Evolutionary conservation across 805 yeast species (phyloP), one percentile per base, ranked within the genome.

Genomic region (Teunomyces lycoperdinae): DNA sequence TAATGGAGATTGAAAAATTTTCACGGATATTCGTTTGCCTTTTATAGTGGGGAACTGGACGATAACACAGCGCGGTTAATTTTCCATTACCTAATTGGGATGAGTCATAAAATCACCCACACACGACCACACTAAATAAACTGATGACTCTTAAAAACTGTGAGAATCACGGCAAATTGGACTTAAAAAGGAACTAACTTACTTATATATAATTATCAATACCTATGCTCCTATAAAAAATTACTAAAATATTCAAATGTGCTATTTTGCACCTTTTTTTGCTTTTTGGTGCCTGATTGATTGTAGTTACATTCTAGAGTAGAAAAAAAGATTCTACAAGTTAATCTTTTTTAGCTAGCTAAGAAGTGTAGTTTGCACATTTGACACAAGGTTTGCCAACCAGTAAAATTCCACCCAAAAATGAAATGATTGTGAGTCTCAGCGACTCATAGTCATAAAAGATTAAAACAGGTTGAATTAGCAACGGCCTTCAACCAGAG

Each of bases 51-150:
- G 47, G 46, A 45, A 35, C 45, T 39, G 41, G 44, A 44, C 46
- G 58, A 61, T 62, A 56, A 56, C 61, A 56, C 51, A 61, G 63
- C 66, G 68, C 66, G 66, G 57, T 61, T 57, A 63, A 49, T 41
- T 41, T 41, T 43, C 50, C 38, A 47, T 60, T 60, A 56, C 64
- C 62, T 44, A 44, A 55, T 60, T 58, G 32, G 64, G 48, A 47
- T 58, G 64, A 58, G 59, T 58, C 62, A 60, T 58, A 39, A 28
- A 33, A 14, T 31, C 26, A 50, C 35, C 17, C 13, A 39, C 5
- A 35, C 46, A 43, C 41, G 46, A 29, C 39, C 24, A 20, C 24
- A 20, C 24, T 5, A 20, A 20, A 20, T 20, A 5, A 20, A 5
- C 24, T 20, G 24, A 20, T 20, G 24, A 20, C 24, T 20, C 24